Percentiles rank a stretch among this genome's conserved stretches.
Evolutionary conservation across 192 early-diverging fungal genomes (phyloP).

Genomic region (Thoreauomyces humboldtii): DNA sequence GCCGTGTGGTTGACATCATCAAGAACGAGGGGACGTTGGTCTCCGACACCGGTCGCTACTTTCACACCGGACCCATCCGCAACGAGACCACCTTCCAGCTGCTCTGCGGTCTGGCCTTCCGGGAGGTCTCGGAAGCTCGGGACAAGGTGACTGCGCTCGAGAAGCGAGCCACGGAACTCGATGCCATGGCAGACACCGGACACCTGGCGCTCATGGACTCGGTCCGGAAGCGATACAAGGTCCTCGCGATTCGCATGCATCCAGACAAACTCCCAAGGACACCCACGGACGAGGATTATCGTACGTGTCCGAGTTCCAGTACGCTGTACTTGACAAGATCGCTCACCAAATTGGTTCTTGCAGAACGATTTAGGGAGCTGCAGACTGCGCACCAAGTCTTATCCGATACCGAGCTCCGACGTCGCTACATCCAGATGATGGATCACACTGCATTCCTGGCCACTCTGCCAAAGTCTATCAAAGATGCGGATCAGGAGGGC

Average conservation of each 20-base stretch:
- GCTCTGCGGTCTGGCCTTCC: constrained; percentile 24
- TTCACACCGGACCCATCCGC: constrained; percentile 20
- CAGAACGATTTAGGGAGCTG: constrained; percentile 25
- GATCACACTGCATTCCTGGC: constrained; percentile 29
- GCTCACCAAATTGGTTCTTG: too few relatives aligned
- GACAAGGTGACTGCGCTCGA: constrained; percentile 24
- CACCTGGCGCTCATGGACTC: constrained; percentile 23
- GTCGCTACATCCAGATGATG: constrained; percentile 34
- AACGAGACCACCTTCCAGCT: constrained; percentile 31
- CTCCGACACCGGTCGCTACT: constrained; percentile 16
- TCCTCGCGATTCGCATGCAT: constrained; percentile 20
- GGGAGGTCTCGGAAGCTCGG: constrained; percentile 20
- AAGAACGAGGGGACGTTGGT: constrained; percentile 25
- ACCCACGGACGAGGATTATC: constrained; percentile 31
- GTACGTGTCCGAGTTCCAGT: constrained; percentile 4
- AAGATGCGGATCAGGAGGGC: constrained; percentile 30
- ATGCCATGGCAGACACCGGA: constrained; percentile 4
- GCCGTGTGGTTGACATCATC: constrained; percentile 23
- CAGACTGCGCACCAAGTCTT: constrained; percentile 34
- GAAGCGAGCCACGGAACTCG: constrained; percentile 10
- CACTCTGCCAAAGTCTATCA: constrained; percentile 22
- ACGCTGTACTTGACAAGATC: too few relatives aligned
- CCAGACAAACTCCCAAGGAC: constrained; percentile 23
- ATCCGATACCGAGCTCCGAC: constrained; percentile 23
- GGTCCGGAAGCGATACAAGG: constrained; percentile 24